Percentiles rank a stretch among this genome's conserved stretches.
Conservation (phyloP, 768 basidiomycete genomes). For the Pulveroboletus sp. region DNA sequence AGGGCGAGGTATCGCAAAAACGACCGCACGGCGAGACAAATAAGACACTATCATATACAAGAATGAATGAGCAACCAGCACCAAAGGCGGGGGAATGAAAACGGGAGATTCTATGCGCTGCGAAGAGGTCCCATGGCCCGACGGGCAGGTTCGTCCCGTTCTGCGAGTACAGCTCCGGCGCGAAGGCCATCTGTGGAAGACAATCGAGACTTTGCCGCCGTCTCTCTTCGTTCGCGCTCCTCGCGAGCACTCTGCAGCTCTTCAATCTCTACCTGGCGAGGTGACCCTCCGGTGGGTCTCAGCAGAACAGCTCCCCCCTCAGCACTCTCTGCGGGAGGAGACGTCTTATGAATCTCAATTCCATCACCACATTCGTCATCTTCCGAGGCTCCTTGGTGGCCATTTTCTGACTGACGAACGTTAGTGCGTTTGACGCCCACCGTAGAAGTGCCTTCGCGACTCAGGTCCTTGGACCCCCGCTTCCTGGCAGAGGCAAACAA, state of each 20-base stretch:
- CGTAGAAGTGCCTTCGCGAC: slow-evolving; percentile 10
- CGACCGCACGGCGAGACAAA: neutral
- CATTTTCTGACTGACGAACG: slow-evolving; percentile 3
- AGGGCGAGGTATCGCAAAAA: slow-evolving; percentile 13
- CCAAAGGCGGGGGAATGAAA: neutral
- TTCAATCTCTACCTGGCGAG: neutral
- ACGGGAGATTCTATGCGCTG: slow-evolving; percentile 6
- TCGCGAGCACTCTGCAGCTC: slow-evolving; percentile 17
- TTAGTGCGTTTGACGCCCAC: slow-evolving; percentile 16
- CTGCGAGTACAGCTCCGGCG: slow-evolving; percentile 25
- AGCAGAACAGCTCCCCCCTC: slow-evolving; percentile 5
- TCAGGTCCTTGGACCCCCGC: slow-evolving; percentile 24
- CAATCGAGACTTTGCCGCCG: slow-evolving; percentile 17
- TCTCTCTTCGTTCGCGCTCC: slow-evolving; percentile 26
- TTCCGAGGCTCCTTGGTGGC: slow-evolving; percentile 8
- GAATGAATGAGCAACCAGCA: slow-evolving; percentile 5
- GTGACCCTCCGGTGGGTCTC: slow-evolving; percentile 1
- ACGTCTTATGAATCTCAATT: neutral
- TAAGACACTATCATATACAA: neutral
- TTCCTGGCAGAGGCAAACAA: slow-evolving; percentile 41
- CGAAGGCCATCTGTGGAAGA: slow-evolving; percentile 27
- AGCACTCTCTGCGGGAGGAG: neutral
- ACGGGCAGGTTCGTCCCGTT: slow-evolving; percentile 28
- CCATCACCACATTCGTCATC: slow-evolving; percentile 9
- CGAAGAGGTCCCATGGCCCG: slow-evolving; percentile 29